Base-by-base conservation (phyloP, 192 early-diverging fungal species). In the Rhizoclosmatium sp. region DNA sequence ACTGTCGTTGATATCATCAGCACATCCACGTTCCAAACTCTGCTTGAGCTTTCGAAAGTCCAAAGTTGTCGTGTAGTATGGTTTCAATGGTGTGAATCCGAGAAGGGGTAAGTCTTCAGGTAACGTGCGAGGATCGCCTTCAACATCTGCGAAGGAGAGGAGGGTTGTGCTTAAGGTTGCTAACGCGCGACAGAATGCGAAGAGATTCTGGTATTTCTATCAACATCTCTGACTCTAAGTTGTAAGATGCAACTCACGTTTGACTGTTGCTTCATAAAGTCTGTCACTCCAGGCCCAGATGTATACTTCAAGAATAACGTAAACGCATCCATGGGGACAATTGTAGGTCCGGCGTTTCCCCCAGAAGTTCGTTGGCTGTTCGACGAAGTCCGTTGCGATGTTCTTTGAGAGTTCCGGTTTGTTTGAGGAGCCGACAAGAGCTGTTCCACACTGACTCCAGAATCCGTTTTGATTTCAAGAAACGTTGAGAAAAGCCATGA, bases 61-160 rank as follows among this genome's bases (percentile, higher is more conserved):
- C 14, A 61, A 47, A 40, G 40, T 42, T 41, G n/a, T 44, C 1
- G 4, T 9, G 58, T 80, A 87, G 49, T 59, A 82, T 4, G 58
- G 16, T n/a, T 82, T 71, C 58, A 86, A 49, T 40, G 81, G 82
- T 21, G 70, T 12, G 14, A 81, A 68, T 16, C 83, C 82, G 10
- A 84, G 74, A 2, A 83, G 71, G 12, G 80, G 74, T 3, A 65
- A 65, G 59, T 86, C 85, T 69, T 84, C 84, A 39, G 80, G 82
- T 4, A 87, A 68, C 12, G 61, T 69, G 42, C 82, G 79, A 14
- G 58, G 48, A 51, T 66, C 75, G 16, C 82, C 83, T 48, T 86
- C 85, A 82, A 84, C 84, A 59, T 86, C 85, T 5, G 85, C 83
- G 68, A 84, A 88, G n/a, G 83, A 48, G 0, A 82, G 69, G 10